phyloP scores from a whole-genome alignment of 768 basidiomycete genomes.

The Trametes punicea region DNA sequence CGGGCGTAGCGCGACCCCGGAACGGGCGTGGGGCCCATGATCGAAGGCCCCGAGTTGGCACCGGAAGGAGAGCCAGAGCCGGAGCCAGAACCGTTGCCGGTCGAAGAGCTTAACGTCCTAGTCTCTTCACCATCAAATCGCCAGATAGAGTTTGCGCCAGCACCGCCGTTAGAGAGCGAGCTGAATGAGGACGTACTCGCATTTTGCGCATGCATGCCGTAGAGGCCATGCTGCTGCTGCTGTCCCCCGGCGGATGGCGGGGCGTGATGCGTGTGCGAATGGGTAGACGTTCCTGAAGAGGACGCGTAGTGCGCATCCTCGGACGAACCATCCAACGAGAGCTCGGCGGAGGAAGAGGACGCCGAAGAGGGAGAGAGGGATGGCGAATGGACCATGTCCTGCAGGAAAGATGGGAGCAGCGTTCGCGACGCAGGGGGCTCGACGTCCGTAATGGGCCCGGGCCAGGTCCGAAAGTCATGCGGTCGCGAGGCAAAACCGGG shows the following conservation, averaged over 20 bases:
- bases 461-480: conserved; percentile 22
- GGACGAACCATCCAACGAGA: conserved; percentile 38
- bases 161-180: conserved; percentile 26
- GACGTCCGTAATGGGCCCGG: conserved; percentile 35
- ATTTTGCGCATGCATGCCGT: not conserved
- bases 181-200: conserved; percentile 19
- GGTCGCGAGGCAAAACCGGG: too few species aligned
- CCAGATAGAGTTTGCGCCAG: conserved; percentile 59
- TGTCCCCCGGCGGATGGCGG: not conserved
- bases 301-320: conserved; percentile 14
- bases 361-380: conserved; percentile 51
- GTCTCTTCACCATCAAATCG: conserved; percentile 69
- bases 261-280: conserved; percentile 2
- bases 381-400: conserved; percentile 71
- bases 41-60: not conserved
- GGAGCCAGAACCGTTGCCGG: too few species aligned
- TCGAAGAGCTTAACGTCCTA: conserved; percentile 40
- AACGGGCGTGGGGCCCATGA: not conserved
- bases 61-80: not conserved
- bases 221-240: not conserved
- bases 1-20: not conserved
- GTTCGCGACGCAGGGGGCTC: conserved; percentile 35
- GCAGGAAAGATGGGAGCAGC: conserved; percentile 73
- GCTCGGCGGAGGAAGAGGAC: conserved; percentile 62
- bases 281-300: conserved; percentile 5